Percentiles rank a stretch among this genome's conserved stretches.
Evolutionary conservation across 345 rosid species (phyloP).

Genomic region (Cardiospermum halicacabum): DNA sequence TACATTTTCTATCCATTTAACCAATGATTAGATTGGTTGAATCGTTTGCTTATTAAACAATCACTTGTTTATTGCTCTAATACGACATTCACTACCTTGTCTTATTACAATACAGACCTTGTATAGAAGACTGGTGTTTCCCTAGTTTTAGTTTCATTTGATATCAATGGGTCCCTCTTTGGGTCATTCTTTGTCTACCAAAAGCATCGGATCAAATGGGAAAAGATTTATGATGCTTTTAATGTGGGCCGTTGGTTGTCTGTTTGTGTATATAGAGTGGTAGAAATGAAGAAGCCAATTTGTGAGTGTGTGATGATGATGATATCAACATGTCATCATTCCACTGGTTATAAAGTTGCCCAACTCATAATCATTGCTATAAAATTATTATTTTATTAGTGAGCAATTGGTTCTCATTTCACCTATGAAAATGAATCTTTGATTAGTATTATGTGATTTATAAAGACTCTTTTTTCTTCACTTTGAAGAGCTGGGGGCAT

Average conservation of each 20-base stretch:
- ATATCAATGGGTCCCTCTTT: not conserved
- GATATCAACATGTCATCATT: conserved; percentile 11
- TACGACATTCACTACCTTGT: conserved; percentile 20
- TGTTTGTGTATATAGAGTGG: too few relatives aligned
- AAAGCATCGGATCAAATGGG: not conserved
- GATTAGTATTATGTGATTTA: conserved; percentile 11
- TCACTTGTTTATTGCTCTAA: conserved; percentile 8
- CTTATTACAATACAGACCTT: conserved; percentile 17
- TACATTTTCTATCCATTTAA: not conserved
- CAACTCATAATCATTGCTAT: conserved; percentile 11
- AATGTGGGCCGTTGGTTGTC: conserved; percentile 9
- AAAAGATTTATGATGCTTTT: not conserved
- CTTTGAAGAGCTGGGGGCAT: conserved; percentile 21
- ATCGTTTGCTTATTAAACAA: not conserved
- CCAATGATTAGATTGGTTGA: conserved; percentile 13
- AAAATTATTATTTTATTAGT: conserved; percentile 10
- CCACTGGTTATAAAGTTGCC: conserved; percentile 15
- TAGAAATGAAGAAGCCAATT: not conserved
- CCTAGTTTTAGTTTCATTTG: conserved; percentile 7
- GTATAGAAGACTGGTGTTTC: too few relatives aligned
- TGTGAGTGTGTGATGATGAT: too few relatives aligned
- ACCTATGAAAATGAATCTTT: not conserved
- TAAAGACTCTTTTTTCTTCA: not conserved
- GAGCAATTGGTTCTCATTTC: conserved; percentile 2
- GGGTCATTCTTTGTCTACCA: not conserved